Evolutionary conservation across 805 yeast genomes (phyloP).

Genomic region (Pichia heedii): DNA sequence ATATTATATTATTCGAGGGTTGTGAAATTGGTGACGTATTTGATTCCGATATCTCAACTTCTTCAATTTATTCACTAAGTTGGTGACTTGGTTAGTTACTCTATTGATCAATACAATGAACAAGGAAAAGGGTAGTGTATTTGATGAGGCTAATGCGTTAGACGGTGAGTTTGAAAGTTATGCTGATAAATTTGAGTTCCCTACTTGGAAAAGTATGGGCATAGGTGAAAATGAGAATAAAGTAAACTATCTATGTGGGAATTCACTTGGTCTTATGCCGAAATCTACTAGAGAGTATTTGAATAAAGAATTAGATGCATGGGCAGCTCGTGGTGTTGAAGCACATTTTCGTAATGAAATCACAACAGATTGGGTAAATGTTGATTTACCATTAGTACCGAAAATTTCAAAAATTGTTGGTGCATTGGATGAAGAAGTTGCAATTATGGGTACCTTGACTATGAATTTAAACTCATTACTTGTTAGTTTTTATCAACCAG

Average conservation of each 20-base stretch:
- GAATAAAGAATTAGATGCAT: conserved; percentile 63
- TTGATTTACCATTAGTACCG: conserved; percentile 69
- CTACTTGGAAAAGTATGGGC: conserved; percentile 59
- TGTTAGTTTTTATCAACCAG: conserved; percentile 66
- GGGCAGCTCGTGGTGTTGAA: conserved; percentile 77
- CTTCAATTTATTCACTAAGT: too few species aligned
- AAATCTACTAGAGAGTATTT: conserved; percentile 46
- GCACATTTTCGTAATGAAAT: conserved; percentile 57
- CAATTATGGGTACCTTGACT: conserved; percentile 81
- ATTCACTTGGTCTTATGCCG: conserved; percentile 92
- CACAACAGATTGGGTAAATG: conserved; percentile 70
- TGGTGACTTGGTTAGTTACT: too few species aligned
- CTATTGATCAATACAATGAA: not conserved
- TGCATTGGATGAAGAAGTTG: conserved; percentile 67
- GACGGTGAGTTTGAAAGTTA: conserved; percentile 35
- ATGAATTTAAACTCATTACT: conserved; percentile 70
- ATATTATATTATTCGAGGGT: too few species aligned
- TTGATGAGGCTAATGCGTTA: conserved; percentile 22
- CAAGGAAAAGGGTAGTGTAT: not conserved
- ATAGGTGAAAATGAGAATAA: conserved; percentile 21
- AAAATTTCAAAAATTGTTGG: conserved; percentile 70
- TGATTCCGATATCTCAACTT: too few species aligned
- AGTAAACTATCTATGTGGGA: conserved; percentile 74
- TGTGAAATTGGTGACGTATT: too few species aligned
- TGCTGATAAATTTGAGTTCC: conserved; percentile 47